These are phyloP conservation scores for Marasmius oreades DNA, from an alignment of 1,284 basidiomycete species.

Conservation along the genomic window DNA sequence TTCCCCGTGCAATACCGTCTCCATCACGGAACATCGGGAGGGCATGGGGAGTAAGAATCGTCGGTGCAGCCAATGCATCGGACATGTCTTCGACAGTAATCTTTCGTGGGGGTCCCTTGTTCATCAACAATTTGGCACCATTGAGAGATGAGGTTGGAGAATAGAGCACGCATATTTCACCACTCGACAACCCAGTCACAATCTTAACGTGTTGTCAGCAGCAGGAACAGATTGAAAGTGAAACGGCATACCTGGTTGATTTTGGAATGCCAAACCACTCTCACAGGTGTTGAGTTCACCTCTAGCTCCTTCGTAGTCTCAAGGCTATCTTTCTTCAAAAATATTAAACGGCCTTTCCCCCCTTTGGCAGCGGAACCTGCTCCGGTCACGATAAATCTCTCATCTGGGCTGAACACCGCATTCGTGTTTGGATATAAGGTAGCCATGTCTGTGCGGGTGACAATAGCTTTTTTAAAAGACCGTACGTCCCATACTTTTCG, in stretches of 20 bases:
- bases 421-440: slow-evolving; percentile 90
- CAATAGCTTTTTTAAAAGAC: slow-evolving; percentile 83
- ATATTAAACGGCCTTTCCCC: slow-evolving; percentile 68
- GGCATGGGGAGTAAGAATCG: slow-evolving; percentile 88
- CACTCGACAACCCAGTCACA: slow-evolving; percentile 83
- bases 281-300: slow-evolving; percentile 79
- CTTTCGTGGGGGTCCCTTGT: slow-evolving; percentile 70
- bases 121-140: slow-evolving; percentile 86
- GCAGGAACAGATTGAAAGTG: not conserved
- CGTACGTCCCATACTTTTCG: slow-evolving; percentile 85
- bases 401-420: slow-evolving; percentile 90
- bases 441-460: slow-evolving; percentile 57
- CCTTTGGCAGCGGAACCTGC: slow-evolving; percentile 62
- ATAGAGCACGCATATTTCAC: slow-evolving; percentile 86
- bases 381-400: slow-evolving; percentile 83
- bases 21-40: slow-evolving; percentile 87
- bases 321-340: slow-evolving; percentile 68
- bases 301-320: slow-evolving; percentile 62
- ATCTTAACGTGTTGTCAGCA: slow-evolving; percentile 47
- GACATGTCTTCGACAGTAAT: slow-evolving; percentile 82
- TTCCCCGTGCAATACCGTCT: slow-evolving; percentile 63
- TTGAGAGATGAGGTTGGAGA: slow-evolving; percentile 84
- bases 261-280: slow-evolving; percentile 91
- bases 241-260: slow-evolving; percentile 82
- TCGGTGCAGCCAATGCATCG: slow-evolving; percentile 74